These are phyloP conservation scores for Beauveria bassiana DNA, from an alignment of 2,329 filamentous ascomycete species.

Conservation along the genomic window DNA sequence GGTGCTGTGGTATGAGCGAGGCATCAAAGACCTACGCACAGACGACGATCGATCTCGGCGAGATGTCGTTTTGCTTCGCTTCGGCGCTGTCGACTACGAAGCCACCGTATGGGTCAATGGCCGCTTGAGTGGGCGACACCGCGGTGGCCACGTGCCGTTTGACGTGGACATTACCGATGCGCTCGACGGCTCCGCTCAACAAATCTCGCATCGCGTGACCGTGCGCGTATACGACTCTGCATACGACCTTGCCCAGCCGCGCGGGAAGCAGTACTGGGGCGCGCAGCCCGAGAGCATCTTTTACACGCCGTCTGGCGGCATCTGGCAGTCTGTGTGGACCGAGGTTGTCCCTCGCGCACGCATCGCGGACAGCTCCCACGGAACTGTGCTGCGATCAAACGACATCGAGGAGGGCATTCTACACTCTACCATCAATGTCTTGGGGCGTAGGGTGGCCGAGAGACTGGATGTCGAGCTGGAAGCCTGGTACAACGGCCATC, in stretches of 20 bases:
- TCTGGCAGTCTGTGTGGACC: constrained; percentile 51
- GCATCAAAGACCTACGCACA: constrained; percentile 43
- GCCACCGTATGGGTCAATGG: constrained; percentile 51
- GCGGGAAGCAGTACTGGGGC: constrained; percentile 62
- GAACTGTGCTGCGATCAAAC: constrained; percentile 49
- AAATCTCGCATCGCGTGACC: constrained; percentile 29
- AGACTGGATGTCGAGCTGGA: too few species aligned
- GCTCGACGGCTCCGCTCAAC: constrained; percentile 20
- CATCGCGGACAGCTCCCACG: constrained; percentile 47
- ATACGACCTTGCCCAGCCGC: constrained; percentile 54
- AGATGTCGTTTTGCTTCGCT: too few species aligned
- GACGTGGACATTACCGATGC: constrained; percentile 50
- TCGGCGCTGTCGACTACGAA: constrained; percentile 42
- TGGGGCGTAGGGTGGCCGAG: too few species aligned
- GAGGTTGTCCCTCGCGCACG: constrained; percentile 46
- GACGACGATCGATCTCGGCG: constrained; percentile 16
- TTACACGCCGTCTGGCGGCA: constrained; percentile 49
- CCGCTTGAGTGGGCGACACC: constrained; percentile 43
- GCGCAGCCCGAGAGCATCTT: constrained; percentile 53
- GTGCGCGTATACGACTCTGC: constrained; percentile 57
- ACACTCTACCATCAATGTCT: too few species aligned
- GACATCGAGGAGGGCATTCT: constrained; percentile 33
- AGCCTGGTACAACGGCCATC: too few species aligned
- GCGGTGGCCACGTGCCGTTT: constrained; percentile 52
- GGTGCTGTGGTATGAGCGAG: constrained; percentile 58